A percentile compares a stretch with the other conserved stretches of the same genome.
phyloP scores from a whole-genome alignment of 2,329 filamentous ascomycete species.

The Monosporascus cannonballus region DNA sequence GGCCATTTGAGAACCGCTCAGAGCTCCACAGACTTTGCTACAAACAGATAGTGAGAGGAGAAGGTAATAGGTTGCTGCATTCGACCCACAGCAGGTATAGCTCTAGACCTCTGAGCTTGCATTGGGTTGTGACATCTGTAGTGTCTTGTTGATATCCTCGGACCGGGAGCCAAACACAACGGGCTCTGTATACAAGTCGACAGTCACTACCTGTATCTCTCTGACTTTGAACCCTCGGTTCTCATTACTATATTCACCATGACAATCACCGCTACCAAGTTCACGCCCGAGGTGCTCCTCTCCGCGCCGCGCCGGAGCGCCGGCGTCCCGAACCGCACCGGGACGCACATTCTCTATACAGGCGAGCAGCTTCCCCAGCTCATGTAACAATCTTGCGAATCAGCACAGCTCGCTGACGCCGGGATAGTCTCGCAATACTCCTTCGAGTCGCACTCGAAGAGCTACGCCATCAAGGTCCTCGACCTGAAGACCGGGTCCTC shows the following conservation, averaged over 20 bases:
- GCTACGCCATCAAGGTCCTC: conserved; percentile 63
- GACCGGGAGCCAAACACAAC: too few relatives aligned
- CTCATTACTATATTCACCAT: conserved; percentile 36
- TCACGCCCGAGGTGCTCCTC: conserved; percentile 72
- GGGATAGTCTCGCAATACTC: conserved; percentile 64
- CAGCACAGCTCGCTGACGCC: conserved; percentile 1
- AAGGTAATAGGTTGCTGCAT: too few relatives aligned
- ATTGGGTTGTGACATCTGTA: too few relatives aligned
- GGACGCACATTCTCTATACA: conserved; percentile 59
- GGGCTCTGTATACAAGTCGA: too few relatives aligned
- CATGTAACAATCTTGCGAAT: too few relatives aligned
- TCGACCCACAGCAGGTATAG: too few relatives aligned
- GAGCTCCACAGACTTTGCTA: too few relatives aligned
- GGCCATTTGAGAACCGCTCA: too few relatives aligned
- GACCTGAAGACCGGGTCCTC: conserved; percentile 63
- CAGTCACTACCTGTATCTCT: too few relatives aligned
- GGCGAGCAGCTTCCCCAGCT: conserved; percentile 27
- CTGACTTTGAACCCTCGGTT: neutral
- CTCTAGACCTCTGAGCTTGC: too few relatives aligned
- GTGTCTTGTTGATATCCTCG: too few relatives aligned
- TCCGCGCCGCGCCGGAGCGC: conserved; percentile 67
- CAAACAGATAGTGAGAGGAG: too few relatives aligned
- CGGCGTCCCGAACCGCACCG: conserved; percentile 62
- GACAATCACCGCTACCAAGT: conserved; percentile 64
- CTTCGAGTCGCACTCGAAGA: conserved; percentile 67